Conservation (phyloP, 768 basidiomycete genomes). For the Rhizopogon vulgaris region DNA sequence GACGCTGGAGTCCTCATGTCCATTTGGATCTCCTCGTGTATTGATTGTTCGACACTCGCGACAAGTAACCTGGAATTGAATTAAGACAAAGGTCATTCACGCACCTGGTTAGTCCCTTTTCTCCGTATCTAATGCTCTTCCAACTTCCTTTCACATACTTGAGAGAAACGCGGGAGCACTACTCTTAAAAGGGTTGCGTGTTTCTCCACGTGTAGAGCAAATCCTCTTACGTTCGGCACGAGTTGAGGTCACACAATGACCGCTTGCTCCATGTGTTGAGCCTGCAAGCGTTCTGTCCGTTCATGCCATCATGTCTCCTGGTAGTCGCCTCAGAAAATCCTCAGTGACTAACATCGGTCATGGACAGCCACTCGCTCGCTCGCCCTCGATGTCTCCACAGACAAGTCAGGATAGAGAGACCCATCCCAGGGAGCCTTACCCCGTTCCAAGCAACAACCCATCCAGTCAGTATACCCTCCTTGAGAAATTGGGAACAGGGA, state of each 20-base stretch:
- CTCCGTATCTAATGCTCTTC: not conserved
- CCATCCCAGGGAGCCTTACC: constrained; percentile 51
- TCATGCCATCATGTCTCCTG: constrained; percentile 38
- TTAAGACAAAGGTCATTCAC: not conserved
- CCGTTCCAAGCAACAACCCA: constrained; percentile 72
- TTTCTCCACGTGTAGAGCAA: constrained; percentile 19
- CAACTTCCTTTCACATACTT: not conserved
- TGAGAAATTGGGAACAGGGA: constrained; percentile 95
- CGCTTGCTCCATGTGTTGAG: constrained; percentile 13
- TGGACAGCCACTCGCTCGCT: constrained; percentile 28
- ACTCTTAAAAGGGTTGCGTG: not conserved
- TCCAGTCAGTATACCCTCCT: constrained; percentile 87
- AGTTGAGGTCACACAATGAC: constrained; percentile 7
- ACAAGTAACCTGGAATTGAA: not conserved
- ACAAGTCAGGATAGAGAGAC: constrained; percentile 32
- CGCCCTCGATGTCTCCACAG: constrained; percentile 44
- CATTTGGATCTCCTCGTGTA: not conserved
- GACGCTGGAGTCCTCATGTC: not conserved
- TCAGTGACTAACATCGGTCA: constrained; percentile 30
- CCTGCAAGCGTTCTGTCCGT: constrained; percentile 7
- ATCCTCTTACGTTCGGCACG: constrained; percentile 9
- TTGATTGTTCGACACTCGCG: not conserved
- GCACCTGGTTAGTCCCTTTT: not conserved
- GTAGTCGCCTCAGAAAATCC: constrained; percentile 32
- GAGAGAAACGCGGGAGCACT: not conserved